Base-by-base conservation (phyloP, 352 stramenopile species). In the Elongisporangium prolatum region DNA sequence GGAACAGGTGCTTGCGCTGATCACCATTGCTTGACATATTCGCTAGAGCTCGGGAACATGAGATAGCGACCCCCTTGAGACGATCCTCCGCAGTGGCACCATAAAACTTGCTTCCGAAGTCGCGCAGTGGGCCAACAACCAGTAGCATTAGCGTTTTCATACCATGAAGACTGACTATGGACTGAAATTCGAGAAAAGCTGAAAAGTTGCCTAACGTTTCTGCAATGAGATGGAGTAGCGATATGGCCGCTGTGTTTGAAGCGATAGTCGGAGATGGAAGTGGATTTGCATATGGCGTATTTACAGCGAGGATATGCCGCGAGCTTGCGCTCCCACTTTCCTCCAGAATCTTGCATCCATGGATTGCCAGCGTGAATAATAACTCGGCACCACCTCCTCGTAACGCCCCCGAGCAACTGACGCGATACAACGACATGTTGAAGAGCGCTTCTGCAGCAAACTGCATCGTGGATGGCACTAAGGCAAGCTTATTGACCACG, bases 21-120 rank as follows among this genome's bases (percentile, higher is more conserved):
- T 93, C 81, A 8, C 69, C 63, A 51, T 76, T 86, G n/a, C 76
- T 78, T 0, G 84, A 89, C 49, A 93, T 80, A 58, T 93, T 93
- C 0, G 69, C 76, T 0, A 93, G 60, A 1, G 75, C 69, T 40
- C 84, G 71, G 0, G 80, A 87, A 40, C 80, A 89, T 2, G 78
- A 65, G 0, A 82, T 67, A 0, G 68, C 66, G 0, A 84, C 72
- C 21, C 71, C 61, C 8, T 68, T 71, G 0, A 93, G 64, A 8
- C 79, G 70, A 11, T 79, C 71, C 22, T 82, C 75, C 0, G 60
- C 68, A 11, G 62, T 57, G 1, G 69, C 57, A 9, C 68, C 72
- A 21, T 80, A 70, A 1, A 64, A 61, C 3, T 63, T 67, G 51
- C 62, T 85, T 0, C 71, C 75, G 2, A 91, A 57, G 17, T 86